phyloP scores from a whole-genome alignment of 2,329 filamentous ascomycete genomes.

The Alternaria tenuissima region DNA sequence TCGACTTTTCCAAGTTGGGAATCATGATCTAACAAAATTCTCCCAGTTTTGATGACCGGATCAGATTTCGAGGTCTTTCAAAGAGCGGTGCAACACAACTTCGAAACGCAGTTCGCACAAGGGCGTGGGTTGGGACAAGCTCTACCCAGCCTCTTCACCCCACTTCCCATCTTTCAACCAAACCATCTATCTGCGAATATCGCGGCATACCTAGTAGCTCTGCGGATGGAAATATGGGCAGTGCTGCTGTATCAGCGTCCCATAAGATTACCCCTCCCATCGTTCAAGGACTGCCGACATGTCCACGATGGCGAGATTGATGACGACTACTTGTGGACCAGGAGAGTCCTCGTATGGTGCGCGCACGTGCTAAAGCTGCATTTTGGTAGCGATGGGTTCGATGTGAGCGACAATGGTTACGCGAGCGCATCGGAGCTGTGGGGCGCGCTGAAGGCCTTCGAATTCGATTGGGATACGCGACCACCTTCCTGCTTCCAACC shows the following conservation, averaged over 20 bases:
- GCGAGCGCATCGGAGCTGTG: not conserved
- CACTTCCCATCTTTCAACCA: not conserved
- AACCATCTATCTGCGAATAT: not conserved
- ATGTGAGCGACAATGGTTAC: not conserved
- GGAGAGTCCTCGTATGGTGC: not conserved
- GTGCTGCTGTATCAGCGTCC: not conserved
- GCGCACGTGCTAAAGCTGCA: not conserved
- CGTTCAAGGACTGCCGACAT: slow-evolving; percentile 1
- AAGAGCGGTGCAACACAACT: slow-evolving; percentile 1
- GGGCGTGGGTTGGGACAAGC: not conserved
- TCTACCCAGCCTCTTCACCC: not conserved
- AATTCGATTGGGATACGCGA: slow-evolving; percentile 1
- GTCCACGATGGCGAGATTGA: not conserved
- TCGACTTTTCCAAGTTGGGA: too few species aligned
- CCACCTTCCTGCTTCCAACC: not conserved
- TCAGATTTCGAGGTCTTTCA: not conserved
- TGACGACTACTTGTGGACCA: not conserved
- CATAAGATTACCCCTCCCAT: not conserved
- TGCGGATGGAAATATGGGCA: not conserved
- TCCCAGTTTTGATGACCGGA: not conserved
- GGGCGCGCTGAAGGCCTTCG: not conserved
- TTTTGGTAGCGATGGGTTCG: not conserved
- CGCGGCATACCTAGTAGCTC: not conserved
- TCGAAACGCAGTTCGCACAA: slow-evolving; percentile 1
- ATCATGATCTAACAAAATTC: too few species aligned